These are phyloP conservation scores for Tetradesmus obliquus DNA, from an alignment of 139 green algal genomes.

Conservation along the genomic window DNA sequence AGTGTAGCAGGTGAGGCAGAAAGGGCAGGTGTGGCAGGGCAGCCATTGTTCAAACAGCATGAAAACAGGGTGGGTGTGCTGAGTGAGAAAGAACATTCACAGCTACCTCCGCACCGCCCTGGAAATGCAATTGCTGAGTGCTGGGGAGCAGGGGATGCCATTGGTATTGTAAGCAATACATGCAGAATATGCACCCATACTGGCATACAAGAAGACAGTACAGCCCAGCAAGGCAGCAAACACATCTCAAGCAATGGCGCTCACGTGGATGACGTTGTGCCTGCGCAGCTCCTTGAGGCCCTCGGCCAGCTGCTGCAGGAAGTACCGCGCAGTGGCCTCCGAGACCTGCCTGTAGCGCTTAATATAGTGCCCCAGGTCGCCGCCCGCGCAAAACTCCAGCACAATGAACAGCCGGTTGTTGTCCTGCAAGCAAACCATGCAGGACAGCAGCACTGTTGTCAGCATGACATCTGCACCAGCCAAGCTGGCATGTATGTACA, in stretches of 20 bases:
- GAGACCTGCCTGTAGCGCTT: slow-evolving; percentile 60
- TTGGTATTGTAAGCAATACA: no score
- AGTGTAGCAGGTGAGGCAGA: neutral
- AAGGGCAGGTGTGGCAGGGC: neutral
- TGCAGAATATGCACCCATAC: no score
- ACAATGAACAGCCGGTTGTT: slow-evolving; percentile 82
- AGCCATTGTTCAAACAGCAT: neutral
- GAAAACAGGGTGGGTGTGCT: neutral
- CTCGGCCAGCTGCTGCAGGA: slow-evolving; percentile 89
- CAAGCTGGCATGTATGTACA: neutral
- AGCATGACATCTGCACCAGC: neutral
- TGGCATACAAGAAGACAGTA: no score
- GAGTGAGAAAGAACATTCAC: no score
- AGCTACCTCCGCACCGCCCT: neutral
- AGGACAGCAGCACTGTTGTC: neutral
- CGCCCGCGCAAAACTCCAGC: slow-evolving; percentile 95
- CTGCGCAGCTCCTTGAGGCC: slow-evolving; percentile 88
- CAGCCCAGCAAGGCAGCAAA: no score
- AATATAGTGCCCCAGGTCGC: slow-evolving; percentile 91
- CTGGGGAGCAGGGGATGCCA: no score
- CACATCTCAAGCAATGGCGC: slow-evolving; percentile 12
- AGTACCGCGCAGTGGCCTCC: slow-evolving; percentile 75
- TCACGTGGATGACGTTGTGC: slow-evolving; percentile 91
- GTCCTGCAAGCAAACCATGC: slow-evolving; percentile 7
- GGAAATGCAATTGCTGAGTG: neutral